A percentile compares a stretch with the other conserved stretches of the same genome.
These are phyloP conservation scores for Aspergillus flavus DNA, from an alignment of 2,329 filamentous ascomycete genomes.

Conservation along the genomic window DNA sequence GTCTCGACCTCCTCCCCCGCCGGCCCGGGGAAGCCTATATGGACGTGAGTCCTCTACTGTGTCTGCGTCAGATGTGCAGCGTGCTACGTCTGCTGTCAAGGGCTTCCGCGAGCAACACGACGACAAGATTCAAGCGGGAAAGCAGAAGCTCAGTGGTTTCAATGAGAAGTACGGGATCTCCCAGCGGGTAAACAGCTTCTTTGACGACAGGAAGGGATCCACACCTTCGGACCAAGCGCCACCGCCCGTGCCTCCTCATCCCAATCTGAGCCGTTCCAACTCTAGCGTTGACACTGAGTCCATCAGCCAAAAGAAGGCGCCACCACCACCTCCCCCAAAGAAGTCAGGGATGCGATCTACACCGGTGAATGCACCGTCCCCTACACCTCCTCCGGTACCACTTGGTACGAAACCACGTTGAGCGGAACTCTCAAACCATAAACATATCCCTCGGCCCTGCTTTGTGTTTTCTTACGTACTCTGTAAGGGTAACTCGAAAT, in stretches of 20 bases:
- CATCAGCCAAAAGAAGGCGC: conserved; percentile 51
- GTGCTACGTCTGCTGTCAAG: conserved; percentile 62
- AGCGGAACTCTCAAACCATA: conserved; percentile 26
- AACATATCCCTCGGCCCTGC: background rate
- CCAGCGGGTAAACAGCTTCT: conserved; percentile 51
- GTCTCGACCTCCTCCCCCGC: conserved; percentile 30
- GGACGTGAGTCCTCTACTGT: conserved; percentile 65
- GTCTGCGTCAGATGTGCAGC: conserved; percentile 61
- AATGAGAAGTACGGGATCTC: conserved; percentile 44
- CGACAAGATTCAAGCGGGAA: conserved; percentile 67
- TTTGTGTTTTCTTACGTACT: background rate
- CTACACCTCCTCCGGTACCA: conserved; percentile 58
- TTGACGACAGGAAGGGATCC: conserved; percentile 41
- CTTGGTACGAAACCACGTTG: conserved; percentile 58
- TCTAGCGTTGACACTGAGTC: conserved; percentile 34
- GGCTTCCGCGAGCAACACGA: conserved; percentile 71
- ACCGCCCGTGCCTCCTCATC: conserved; percentile 25
- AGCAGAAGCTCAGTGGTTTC: conserved; percentile 55
- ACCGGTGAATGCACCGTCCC: conserved; percentile 31
- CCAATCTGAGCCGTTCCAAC: conserved; percentile 26
- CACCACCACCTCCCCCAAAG: conserved; percentile 62
- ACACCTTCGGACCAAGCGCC: conserved; percentile 20
- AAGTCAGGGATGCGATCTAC: conserved; percentile 52
- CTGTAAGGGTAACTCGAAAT: background rate
- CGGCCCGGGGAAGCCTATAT: conserved; percentile 48